These are phyloP conservation scores for Tuctoria greenei DNA, from an alignment of 176 grass and related monocot species.

Conservation along the genomic window DNA sequence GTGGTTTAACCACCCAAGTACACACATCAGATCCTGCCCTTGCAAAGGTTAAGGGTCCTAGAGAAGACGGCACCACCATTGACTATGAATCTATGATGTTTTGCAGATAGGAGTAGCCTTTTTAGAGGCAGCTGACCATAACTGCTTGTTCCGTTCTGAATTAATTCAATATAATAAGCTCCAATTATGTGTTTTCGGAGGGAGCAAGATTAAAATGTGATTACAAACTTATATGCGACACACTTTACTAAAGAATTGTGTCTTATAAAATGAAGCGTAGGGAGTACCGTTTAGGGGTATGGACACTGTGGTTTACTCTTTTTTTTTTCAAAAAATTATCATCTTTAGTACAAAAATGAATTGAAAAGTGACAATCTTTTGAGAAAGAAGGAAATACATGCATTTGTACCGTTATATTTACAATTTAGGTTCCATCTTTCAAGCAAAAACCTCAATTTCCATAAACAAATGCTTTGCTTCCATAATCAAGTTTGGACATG, in stretches of 20 bases:
- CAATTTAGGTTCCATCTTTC: neutral
- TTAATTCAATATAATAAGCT: neutral
- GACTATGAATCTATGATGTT: neutral
- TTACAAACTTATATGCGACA: neutral
- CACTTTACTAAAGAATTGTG: too few species aligned
- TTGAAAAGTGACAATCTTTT: too few species aligned
- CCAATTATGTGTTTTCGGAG: neutral
- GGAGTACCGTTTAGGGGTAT: neutral
- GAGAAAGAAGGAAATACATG: too few species aligned
- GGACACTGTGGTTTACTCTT: neutral
- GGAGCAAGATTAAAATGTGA: neutral
- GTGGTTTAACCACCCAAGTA: slow-evolving; percentile 53
- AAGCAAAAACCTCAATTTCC: slow-evolving; percentile 4
- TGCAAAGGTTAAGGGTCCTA: neutral
- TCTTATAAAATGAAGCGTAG: too few species aligned
- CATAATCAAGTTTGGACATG: neutral
- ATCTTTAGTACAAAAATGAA: too few species aligned
- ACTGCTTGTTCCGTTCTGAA: neutral
- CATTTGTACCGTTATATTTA: slow-evolving; percentile 5
- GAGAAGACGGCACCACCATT: neutral
- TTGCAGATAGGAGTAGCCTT: neutral
- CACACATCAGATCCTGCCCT: slow-evolving; percentile 24
- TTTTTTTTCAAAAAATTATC: too few species aligned
- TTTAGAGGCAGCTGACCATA: neutral
- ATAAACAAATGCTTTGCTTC: neutral